Evolutionary conservation across 1,284 basidiomycete genomes (phyloP).

Genomic region (Fomitopsis palustris): DNA sequence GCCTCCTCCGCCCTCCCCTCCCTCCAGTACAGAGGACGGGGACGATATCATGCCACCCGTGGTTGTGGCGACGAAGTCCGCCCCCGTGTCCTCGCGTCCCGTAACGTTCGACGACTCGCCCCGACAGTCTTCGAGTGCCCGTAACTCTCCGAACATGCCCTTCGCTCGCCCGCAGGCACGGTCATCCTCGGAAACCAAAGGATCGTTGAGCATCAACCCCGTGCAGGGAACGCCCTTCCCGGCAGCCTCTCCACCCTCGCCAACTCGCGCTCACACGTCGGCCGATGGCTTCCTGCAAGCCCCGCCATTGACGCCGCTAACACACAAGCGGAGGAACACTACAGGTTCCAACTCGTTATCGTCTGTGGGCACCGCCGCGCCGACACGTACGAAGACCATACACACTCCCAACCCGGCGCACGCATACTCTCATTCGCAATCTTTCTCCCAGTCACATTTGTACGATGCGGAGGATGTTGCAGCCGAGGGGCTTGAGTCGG

Average conservation of each 20-base stretch:
- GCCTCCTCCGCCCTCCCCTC: slow-evolving; percentile 65
- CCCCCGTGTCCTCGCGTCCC: slow-evolving; percentile 13
- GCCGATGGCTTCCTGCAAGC: slow-evolving; percentile 52
- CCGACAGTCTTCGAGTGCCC: slow-evolving; percentile 24
- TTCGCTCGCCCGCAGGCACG: slow-evolving; percentile 25
- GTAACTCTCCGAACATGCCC: slow-evolving; percentile 9
- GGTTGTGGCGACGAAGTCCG: slow-evolving; percentile 15
- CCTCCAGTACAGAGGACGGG: slow-evolving; percentile 50
- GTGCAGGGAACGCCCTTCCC: slow-evolving; percentile 17
- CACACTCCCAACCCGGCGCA: slow-evolving; percentile 8
- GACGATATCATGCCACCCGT: slow-evolving; percentile 21
- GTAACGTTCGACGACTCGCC: slow-evolving; percentile 34
- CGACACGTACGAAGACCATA: slow-evolving; percentile 19
- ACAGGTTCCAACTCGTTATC: slow-evolving; percentile 35
- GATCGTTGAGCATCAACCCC: slow-evolving; percentile 18
- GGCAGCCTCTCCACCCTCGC: slow-evolving; percentile 20
- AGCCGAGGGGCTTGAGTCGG: slow-evolving; percentile 40
- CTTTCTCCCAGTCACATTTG: slow-evolving; percentile 8
- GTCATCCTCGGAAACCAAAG: slow-evolving; percentile 47
- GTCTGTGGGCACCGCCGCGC: slow-evolving; percentile 14
- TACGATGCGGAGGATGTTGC: slow-evolving; percentile 25
- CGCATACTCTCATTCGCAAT: slow-evolving; percentile 9
- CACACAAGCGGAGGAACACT: slow-evolving; percentile 53
- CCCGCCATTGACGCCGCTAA: slow-evolving; percentile 29
- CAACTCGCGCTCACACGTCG: slow-evolving; percentile 29